Base-by-base conservation (phyloP, 1,139 yeast genomes). In the Entelexis sorbosivorans region DNA sequence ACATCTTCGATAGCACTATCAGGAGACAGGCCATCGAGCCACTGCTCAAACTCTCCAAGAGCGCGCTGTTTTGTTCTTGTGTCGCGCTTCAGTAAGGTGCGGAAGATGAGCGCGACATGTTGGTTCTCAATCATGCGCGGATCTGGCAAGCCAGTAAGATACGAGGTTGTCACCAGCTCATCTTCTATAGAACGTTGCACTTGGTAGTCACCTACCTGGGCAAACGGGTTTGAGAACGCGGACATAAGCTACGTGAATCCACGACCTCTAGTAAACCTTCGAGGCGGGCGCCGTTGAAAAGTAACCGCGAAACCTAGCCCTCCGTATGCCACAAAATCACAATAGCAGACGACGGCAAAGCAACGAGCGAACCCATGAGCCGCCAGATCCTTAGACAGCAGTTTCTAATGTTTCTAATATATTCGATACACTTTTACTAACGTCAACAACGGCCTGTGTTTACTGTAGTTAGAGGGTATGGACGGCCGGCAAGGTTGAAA, bases 61-160 rank as follows among this genome's bases (percentile, higher is more conserved):
- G 94, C 88, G 62, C 82, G 84, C 60, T 87, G 95, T 62, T 81
- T 84, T 0, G 98, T 91, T 22, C 79, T 81, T 14, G 83, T 75
- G 61, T 88, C 95, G 62, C 84, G 78, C 65, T 88, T 89, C 63
- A 81, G 63, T 44, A 89, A 66, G 16, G 83, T 78, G 63, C 85
- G 88, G 70, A 88, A 83, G 13, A 81, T 70, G 19, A 89, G 72
- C 38, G 75, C 75, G 51, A 84, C 63, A 26, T 75, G 74, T n/a
- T 89, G 73, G 50, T 79, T 74, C 2, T 67, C 57, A n/a, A 89
- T 64, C n/a, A 67, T 61, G 35, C 73, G 71, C 2, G 81, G 76
- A 59, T 86, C 93, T 0, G 95, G 95, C 14, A 82, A 67, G 2
- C 88, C 93, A 3, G 87, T 79, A 59, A 86, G 77, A 64, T 85